Base-by-base conservation (phyloP, 2,329 filamentous ascomycete genomes). In the Cladosporium sp. region DNA sequence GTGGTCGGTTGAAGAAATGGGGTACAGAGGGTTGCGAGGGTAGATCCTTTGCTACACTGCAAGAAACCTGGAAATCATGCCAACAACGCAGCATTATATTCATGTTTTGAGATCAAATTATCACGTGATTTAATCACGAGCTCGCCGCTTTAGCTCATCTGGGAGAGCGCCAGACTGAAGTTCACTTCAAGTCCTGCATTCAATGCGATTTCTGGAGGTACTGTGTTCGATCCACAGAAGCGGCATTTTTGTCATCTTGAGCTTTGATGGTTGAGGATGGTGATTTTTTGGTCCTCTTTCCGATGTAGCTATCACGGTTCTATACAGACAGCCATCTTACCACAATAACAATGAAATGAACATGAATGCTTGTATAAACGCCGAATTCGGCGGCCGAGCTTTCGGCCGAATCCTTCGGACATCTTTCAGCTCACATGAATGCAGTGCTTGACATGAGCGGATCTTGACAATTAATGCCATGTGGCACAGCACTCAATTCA, bases 181-280 rank as follows among this genome's bases (percentile, higher is more conserved):
- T 69, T 59, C 55, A 58, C 55, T 58, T 58, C 55, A 43, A 19
- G 54, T 56, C 54, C 42, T 37, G 50, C 56, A 63, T 56, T 56
- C 63, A 66, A 62, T 67, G 67, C 67, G 69, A 65, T 70, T 70
- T 72, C 69, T 72, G 69, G 69, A 71, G 69, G 69, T 70, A 70
- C 69, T 70, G 69, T 70, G 69, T 71, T 71, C 69, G 69, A 71
- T 71, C 69, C 69, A 70, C 69, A 70, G 69, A 71, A 67, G 69
- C 68, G 60, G 63, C 68, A 20, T 1, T 30, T 38, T 55, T 38
- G 11, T 12, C 8, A 3, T 38, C 8, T 25, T 25, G 25, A 25
- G 3, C 25, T 25, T 25, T 25, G 6, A 6, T 3, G 25, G 25
- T 25, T 6, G 25, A 25, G 6, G 6, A 25, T 25, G 6, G 3